These are phyloP conservation scores for Calonectria pseudoreteaudii DNA, from an alignment of 2,329 filamentous ascomycete species.

Conservation along the genomic window DNA sequence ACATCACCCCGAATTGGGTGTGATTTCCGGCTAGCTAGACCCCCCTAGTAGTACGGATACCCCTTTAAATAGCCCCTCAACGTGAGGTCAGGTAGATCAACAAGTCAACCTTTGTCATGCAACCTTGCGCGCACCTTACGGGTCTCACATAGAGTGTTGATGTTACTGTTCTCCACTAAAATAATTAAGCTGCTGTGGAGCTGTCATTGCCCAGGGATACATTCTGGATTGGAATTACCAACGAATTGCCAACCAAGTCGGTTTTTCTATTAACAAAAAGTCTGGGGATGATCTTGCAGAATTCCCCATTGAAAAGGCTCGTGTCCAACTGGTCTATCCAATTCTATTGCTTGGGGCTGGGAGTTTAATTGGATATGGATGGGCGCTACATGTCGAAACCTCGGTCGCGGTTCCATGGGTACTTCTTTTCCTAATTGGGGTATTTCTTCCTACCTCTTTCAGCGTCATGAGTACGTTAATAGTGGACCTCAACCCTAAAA, in stretches of 20 bases:
- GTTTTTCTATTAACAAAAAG: conserved; percentile 70
- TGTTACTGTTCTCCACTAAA: no score
- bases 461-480: conserved; percentile 71
- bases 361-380: conserved; percentile 68
- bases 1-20: no score
- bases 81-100: no score
- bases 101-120: no score
- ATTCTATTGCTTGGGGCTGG: conserved; percentile 65
- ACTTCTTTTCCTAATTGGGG: conserved; percentile 67
- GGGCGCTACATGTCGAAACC: conserved; percentile 64
- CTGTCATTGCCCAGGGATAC: conserved; percentile 67
- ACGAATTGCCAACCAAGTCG: conserved; percentile 70
- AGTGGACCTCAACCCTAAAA: conserved; percentile 71
- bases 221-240: conserved; percentile 77
- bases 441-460: conserved; percentile 71
- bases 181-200: conserved; percentile 60
- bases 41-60: no score
- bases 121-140: no score
- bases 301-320: conserved; percentile 67
- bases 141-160: no score
- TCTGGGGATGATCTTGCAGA: conserved; percentile 63
- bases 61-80: no score
- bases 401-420: conserved; percentile 67
- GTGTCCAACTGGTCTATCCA: conserved; percentile 66
- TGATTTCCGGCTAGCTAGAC: no score